Conservation (phyloP, 2,329 filamentous ascomycete species). For the Dactylonectria macrodidyma region DNA sequence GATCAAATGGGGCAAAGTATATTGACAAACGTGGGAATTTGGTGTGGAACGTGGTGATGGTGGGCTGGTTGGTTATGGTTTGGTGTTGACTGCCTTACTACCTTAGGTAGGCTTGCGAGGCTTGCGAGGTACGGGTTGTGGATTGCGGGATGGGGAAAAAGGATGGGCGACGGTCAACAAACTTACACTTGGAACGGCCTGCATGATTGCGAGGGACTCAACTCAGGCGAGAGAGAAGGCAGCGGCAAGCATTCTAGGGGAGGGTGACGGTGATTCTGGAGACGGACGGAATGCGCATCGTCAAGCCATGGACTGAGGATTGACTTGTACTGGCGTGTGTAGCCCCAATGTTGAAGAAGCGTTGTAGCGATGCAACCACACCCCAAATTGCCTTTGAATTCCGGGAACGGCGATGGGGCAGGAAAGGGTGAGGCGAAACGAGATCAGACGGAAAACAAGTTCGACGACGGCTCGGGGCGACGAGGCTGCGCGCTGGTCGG, state of each 20-base stretch:
- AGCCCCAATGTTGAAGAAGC: constrained; percentile 20
- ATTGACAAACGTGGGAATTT: constrained; percentile 40
- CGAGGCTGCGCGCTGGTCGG: constrained; percentile 13
- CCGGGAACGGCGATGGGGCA: constrained; percentile 11
- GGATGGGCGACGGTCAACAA: constrained; percentile 40
- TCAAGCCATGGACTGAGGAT: constrained; percentile 46
- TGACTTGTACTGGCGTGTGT: constrained; percentile 35
- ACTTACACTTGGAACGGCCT: constrained; percentile 68
- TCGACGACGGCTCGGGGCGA: constrained; percentile 7
- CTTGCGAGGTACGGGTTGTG: not conserved
- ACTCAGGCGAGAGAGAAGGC: constrained; percentile 56
- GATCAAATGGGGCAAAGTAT: constrained; percentile 43
- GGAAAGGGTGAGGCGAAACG: constrained; percentile 7
- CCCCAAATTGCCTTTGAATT: constrained; percentile 19
- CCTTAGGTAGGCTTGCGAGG: no score
- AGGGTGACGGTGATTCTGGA: constrained; percentile 47
- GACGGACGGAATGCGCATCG: constrained; percentile 49
- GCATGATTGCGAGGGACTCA: constrained; percentile 63
- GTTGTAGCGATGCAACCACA: constrained; percentile 30
- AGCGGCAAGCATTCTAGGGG: constrained; percentile 55
- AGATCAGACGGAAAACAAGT: constrained; percentile 17
- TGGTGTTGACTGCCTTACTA: constrained; percentile 31
- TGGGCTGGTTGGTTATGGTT: constrained; percentile 31
- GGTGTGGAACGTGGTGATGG: constrained; percentile 43
- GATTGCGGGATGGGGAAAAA: constrained; percentile 23